Evolutionary conservation across 371 early-diverging fungal species (phyloP).

Genomic region (Zychaea mexicana): DNA sequence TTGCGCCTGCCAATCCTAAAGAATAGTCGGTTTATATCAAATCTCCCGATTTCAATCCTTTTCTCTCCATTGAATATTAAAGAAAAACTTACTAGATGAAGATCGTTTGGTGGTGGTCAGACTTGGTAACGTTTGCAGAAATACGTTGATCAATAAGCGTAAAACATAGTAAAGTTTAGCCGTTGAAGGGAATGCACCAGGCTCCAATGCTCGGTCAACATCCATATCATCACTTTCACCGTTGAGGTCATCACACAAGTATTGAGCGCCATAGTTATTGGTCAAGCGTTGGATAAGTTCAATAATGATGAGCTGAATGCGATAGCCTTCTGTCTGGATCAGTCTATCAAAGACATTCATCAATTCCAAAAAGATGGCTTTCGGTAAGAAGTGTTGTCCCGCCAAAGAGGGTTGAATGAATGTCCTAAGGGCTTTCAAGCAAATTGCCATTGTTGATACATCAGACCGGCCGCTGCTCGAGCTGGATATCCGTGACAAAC

Average conservation of each 20-base stretch:
- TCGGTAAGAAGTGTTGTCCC: conserved; percentile 41
- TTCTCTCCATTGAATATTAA: neutral
- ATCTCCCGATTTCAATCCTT: neutral
- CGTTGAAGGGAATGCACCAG: conserved; percentile 45
- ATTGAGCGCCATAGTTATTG: conserved; percentile 38
- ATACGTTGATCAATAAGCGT: conserved; percentile 50
- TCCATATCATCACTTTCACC: conserved; percentile 13
- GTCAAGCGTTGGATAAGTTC: conserved; percentile 48
- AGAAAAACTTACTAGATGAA: conserved; percentile 16
- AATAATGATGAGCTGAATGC: conserved; percentile 47
- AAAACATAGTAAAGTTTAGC: conserved; percentile 51
- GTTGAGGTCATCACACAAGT: conserved; percentile 47
- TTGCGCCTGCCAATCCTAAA: neutral
- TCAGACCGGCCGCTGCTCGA: conserved; percentile 37
- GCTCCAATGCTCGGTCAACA: conserved; percentile 37
- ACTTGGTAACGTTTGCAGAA: conserved; percentile 48
- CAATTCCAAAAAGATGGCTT: conserved; percentile 64
- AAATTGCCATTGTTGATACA: conserved; percentile 36
- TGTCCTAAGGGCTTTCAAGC: conserved; percentile 41
- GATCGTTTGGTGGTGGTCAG: conserved; percentile 32
- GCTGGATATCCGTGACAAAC: conserved; percentile 51
- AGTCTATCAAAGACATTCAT: conserved; percentile 66
- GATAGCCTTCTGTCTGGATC: conserved; percentile 55
- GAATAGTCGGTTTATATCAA: neutral
- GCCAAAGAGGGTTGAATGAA: conserved; percentile 46